Conservation (phyloP, 768 basidiomycete species). For the Strobilomyces echinocephalus region DNA sequence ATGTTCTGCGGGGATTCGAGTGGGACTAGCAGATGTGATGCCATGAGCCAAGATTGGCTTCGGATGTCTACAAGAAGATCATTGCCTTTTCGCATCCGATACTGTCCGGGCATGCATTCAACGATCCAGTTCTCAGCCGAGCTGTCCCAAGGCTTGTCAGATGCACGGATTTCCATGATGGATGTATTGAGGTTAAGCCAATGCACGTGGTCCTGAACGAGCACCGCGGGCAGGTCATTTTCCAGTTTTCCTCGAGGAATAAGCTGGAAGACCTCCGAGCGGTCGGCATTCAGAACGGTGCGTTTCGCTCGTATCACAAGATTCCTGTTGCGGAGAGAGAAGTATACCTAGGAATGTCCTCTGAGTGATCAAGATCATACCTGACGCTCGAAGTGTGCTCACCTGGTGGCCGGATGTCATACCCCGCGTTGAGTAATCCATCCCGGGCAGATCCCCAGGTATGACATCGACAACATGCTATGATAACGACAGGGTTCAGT, state of each 20-base stretch:
- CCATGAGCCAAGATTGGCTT: not conserved
- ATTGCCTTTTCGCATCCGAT: not conserved
- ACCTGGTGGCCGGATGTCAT: too few relatives aligned
- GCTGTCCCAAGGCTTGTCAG: not conserved
- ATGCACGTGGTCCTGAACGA: not conserved
- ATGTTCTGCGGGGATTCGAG: not conserved
- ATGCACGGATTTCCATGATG: not conserved
- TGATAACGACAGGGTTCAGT: too few relatives aligned
- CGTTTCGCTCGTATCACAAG: slow-evolving; percentile 9
- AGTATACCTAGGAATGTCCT: not conserved
- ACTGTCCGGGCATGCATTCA: not conserved
- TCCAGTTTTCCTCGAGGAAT: slow-evolving; percentile 13
- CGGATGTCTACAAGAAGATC: not conserved
- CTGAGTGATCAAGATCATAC: too few relatives aligned
- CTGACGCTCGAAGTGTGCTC: too few relatives aligned
- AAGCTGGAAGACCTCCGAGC: slow-evolving; percentile 8
- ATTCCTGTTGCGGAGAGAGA: not conserved
- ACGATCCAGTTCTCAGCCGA: not conserved
- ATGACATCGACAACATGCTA: too few relatives aligned
- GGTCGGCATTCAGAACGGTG: too few relatives aligned
- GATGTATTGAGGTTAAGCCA: not conserved
- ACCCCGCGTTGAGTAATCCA: too few relatives aligned
- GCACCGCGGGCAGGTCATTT: slow-evolving; percentile 17
- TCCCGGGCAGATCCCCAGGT: too few relatives aligned
- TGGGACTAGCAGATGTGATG: not conserved